Conservation (phyloP, 352 stramenopile genomes). For the Phytophthora pluvialis region DNA sequence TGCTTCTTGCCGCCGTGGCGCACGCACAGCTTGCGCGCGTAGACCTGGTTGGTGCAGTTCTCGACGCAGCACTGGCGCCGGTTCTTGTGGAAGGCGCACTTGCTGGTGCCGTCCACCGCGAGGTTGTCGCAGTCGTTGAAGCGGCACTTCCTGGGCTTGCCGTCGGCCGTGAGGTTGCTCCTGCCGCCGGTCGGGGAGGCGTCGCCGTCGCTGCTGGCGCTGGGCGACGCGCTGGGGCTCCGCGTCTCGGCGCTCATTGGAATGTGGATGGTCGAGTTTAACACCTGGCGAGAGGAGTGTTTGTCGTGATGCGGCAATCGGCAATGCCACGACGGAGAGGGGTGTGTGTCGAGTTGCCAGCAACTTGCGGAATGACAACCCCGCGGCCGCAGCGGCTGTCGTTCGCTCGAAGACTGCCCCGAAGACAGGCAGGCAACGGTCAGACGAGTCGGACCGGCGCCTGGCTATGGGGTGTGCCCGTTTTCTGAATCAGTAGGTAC, state of each 20-base stretch:
- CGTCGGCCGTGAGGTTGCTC: slow-evolving; percentile 23
- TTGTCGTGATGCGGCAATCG: slow-evolving; percentile 8
- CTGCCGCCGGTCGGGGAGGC: slow-evolving; percentile 18
- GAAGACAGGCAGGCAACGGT: slow-evolving; percentile 13
- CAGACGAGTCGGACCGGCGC: slow-evolving; percentile 26
- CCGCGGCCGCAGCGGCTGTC: slow-evolving; percentile 43
- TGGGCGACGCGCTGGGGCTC: slow-evolving; percentile 42
- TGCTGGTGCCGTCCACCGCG: slow-evolving; percentile 71
- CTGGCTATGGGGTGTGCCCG: slow-evolving; percentile 13
- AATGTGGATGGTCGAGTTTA: slow-evolving; percentile 12
- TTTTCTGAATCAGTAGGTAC: slow-evolving; percentile 33
- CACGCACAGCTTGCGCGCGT: slow-evolving; percentile 83
- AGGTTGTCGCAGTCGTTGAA: slow-evolving; percentile 87
- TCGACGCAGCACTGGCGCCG: slow-evolving; percentile 78
- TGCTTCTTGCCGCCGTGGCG: slow-evolving; percentile 84
- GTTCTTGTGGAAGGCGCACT: slow-evolving; percentile 88
- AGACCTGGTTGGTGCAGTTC: slow-evolving; percentile 88
- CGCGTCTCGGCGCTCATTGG: slow-evolving; percentile 38
- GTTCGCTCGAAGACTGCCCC: slow-evolving; percentile 36
- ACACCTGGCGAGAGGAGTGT: slow-evolving; percentile 14
- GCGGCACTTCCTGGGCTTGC: slow-evolving; percentile 67
- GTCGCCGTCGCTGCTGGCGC: slow-evolving; percentile 31
- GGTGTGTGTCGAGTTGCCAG: slow-evolving; percentile 44
- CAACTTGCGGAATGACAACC: slow-evolving; percentile 72
- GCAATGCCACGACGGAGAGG: slow-evolving; percentile 41